Percentiles rank a stretch among this genome's conserved stretches.
phyloP scores from a whole-genome alignment of 2,329 filamentous ascomycete species.

The Cordyceps farinosa region DNA sequence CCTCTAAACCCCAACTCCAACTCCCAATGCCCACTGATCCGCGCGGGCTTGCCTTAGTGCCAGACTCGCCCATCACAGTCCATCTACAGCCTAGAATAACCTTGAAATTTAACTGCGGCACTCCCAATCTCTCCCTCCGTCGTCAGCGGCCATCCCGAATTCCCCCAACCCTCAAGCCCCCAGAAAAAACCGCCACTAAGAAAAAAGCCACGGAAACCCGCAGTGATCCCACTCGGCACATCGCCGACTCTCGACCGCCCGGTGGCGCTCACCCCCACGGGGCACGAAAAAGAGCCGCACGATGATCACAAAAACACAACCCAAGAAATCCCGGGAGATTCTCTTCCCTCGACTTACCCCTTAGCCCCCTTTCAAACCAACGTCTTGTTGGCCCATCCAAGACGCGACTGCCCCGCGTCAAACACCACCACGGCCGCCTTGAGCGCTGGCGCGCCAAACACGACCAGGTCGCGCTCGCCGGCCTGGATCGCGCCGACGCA shows the following conservation, averaged over 20 bases:
- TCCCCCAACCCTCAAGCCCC: neutral
- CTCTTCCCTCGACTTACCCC: neutral
- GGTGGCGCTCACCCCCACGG: neutral
- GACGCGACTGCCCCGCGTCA: neutral
- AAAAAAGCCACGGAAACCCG: neutral
- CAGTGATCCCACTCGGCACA: neutral
- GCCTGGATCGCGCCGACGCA: conserved; percentile 13
- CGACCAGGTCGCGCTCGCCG: neutral
- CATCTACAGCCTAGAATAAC: neutral
- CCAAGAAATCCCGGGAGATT: neutral
- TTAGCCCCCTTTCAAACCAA: neutral
- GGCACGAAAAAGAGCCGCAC: neutral
- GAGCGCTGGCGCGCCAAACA: conserved; percentile 15
- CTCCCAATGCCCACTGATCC: neutral
- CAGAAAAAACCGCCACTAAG: neutral
- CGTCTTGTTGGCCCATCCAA: conserved; percentile 18
- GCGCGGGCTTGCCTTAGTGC: neutral
- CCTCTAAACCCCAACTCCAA: neutral
- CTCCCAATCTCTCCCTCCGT: neutral
- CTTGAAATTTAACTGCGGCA: conserved; percentile 6
- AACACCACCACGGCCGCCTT: conserved; percentile 12
- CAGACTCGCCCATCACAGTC: neutral
- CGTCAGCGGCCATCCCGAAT: neutral
- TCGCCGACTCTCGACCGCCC: neutral
- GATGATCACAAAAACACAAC: neutral